Evolutionary conservation across 148 eudicot species (phyloP), one percentile per base, ranked within the genome.

Genomic region (Chenopodium formosanum): DNA sequence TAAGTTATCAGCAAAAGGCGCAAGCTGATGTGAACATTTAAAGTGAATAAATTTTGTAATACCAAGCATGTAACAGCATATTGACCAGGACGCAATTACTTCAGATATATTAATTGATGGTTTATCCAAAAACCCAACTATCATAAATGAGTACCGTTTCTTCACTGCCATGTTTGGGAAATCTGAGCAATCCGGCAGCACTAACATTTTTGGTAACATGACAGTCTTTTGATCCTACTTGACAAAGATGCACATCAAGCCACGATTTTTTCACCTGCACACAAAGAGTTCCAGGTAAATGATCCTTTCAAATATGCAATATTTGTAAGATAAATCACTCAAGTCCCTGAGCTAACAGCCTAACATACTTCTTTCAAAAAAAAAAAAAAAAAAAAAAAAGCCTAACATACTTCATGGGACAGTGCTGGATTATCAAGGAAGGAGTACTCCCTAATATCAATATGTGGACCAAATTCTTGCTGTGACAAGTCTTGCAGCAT

Each of bases 201-300:
- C 78, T 89, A 37, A 95, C 86, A 80, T 71, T 82, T 84, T 88
- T 91, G 79, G 93, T 80, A 75, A 82, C 79, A 22, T 52, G 84
- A 76, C 98, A 96, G 79, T 80, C 87, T 70, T 77, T 86, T 70
- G 98, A 91, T 65, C 98, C 99, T 77, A 86, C 92, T 88, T 90
- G 95, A 86, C 99, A 96, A 83, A 96, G 92, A 52, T 96, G 93
- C 81, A 96, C 99, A 84, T 96, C 92, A 77, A 96, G 94, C 98
- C 98, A 92, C 65, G 99, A 96, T 78, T 94, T 93, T 86, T 96
- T 96, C 17, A 96, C 98, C 99, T 96, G 86, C 46, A 82, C 46
- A 82, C 53, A 47, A 60, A 74, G n/a, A 25, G 31, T 44, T 11
- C 56, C 20, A 63, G 73, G 78, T 70, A 27, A 79, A 74, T 70